Percentiles rank a stretch among this genome's conserved stretches.
These are phyloP conservation scores for Aspergillus fructus DNA, from an alignment of 2,329 filamentous ascomycete genomes.

Conservation along the genomic window DNA sequence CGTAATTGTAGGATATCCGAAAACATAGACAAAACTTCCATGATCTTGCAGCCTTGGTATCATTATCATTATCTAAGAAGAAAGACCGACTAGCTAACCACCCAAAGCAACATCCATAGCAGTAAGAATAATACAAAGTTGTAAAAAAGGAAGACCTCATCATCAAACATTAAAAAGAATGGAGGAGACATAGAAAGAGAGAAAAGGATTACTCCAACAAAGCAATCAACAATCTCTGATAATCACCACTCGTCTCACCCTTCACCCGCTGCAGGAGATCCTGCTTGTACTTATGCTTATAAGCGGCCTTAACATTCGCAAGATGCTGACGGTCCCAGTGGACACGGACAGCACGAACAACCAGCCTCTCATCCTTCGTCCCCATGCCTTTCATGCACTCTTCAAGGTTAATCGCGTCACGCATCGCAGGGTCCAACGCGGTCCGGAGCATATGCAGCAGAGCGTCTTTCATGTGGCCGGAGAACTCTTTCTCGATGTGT, in stretches of 20 bases:
- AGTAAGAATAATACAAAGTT: neutral
- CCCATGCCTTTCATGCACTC: slow-evolving; percentile 82
- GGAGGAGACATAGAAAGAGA: neutral
- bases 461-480: slow-evolving; percentile 86
- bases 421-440: slow-evolving; percentile 77
- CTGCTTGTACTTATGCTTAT: slow-evolving; percentile 67
- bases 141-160: neutral
- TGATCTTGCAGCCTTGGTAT: neutral
- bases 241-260: slow-evolving; percentile 83
- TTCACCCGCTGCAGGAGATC: slow-evolving; percentile 69
- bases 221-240: slow-evolving; percentile 72
- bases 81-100: neutral
- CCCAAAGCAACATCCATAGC: neutral
- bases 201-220: slow-evolving; percentile 44
- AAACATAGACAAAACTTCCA: no score
- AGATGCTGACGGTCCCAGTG: slow-evolving; percentile 81
- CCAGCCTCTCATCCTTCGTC: slow-evolving; percentile 78
- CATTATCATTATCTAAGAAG: neutral
- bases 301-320: slow-evolving; percentile 75
- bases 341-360: slow-evolving; percentile 72
- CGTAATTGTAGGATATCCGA: no score
- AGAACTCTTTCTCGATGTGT: slow-evolving; percentile 79
- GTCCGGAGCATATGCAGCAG: slow-evolving; percentile 75
- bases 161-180: neutral
- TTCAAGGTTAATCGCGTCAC: slow-evolving; percentile 80